Base-by-base conservation (phyloP, 768 basidiomycete species). In the Tulasnella sp. region DNA sequence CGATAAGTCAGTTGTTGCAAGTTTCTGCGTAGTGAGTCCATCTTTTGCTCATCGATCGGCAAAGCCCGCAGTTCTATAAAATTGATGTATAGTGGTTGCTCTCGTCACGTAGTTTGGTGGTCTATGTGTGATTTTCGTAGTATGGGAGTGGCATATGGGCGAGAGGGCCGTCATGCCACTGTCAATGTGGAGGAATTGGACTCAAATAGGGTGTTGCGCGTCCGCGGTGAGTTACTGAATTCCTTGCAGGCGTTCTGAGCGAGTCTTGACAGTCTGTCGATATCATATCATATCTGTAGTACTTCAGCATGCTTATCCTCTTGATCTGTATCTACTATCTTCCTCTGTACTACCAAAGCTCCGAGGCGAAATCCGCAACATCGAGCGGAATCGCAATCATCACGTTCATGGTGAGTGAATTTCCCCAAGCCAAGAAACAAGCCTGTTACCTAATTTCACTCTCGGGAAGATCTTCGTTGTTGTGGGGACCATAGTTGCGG, bases 311-410 rank as follows among this genome's bases (percentile, higher is more conserved):
- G 65, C 41, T 63, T 2, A 58, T 61, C 34, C 49, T 65, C 29
- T 55, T 65, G 11, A 49, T 46, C n/a, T 68, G 66, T 8, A 68
- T 66, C 8, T 71, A 70, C 61, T 70, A 71, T 60, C 65, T 72
- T 1, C 71, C 70, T 8, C 62, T 70, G 8, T 70, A 65, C 64
- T 69, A 68, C 52, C 67, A 70, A 62, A 62, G 65, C 17, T 60
- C 60, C 24, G 62, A 65, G 53, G 65, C 60, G 30, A 70, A 68
- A 49, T 62, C 69, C 1, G 69, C 73, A 4, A 67, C 68, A 41
- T 64, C 70, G 59, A 65, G 67, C 5, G 72, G 71, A 38, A 68
- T 73, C 49, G 70, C 72, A 60, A 71, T 73, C 61, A 64, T 73
- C 42, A 65, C 70, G 2, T 71, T 68, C 64, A 68, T 71, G 66